A percentile compares a stretch with the other conserved stretches of the same genome.
These are phyloP conservation scores for Zygotorulaspora mrakii DNA, from an alignment of 1,139 yeast species.

Conservation along the genomic window DNA sequence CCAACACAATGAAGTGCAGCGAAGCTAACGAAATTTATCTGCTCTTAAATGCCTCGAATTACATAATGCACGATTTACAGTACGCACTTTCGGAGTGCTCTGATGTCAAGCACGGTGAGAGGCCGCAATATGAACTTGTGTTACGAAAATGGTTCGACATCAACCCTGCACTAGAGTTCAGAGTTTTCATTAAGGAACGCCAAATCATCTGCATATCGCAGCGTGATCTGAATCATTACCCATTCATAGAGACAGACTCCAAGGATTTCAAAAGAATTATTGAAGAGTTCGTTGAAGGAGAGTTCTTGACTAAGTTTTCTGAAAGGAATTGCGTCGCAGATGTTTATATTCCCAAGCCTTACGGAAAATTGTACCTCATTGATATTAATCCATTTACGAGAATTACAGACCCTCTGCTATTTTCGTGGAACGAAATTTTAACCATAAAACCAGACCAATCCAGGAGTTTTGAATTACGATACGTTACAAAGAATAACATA, in stretches of 20 bases:
- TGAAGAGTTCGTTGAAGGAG: constrained; percentile 51
- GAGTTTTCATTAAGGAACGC: constrained; percentile 69
- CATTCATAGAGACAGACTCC: constrained; percentile 52
- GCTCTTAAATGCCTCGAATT: constrained; percentile 80
- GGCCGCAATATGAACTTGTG: constrained; percentile 54
- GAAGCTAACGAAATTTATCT: constrained; percentile 72
- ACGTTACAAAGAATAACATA: constrained; percentile 63
- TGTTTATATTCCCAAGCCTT: constrained; percentile 75
- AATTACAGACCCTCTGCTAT: constrained; percentile 70
- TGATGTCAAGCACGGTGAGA: constrained; percentile 23
- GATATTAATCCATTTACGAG: constrained; percentile 85
- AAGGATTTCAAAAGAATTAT: constrained; percentile 48
- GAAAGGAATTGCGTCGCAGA: constrained; percentile 66
- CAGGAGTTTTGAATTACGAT: constrained; percentile 51
- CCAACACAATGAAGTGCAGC: constrained; percentile 68
- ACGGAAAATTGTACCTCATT: constrained; percentile 57
- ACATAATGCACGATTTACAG: constrained; percentile 77
- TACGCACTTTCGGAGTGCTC: constrained; percentile 55
- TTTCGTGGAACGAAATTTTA: constrained; percentile 76
- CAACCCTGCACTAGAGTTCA: constrained; percentile 86
- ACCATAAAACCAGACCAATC: constrained; percentile 31
- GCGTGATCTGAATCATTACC: constrained; percentile 79
- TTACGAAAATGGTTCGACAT: constrained; percentile 72
- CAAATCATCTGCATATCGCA: constrained; percentile 72
- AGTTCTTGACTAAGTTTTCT: constrained; percentile 49